Evolutionary conservation across 345 rosid genomes (phyloP).

Genomic region (Trapa bicornis): DNA sequence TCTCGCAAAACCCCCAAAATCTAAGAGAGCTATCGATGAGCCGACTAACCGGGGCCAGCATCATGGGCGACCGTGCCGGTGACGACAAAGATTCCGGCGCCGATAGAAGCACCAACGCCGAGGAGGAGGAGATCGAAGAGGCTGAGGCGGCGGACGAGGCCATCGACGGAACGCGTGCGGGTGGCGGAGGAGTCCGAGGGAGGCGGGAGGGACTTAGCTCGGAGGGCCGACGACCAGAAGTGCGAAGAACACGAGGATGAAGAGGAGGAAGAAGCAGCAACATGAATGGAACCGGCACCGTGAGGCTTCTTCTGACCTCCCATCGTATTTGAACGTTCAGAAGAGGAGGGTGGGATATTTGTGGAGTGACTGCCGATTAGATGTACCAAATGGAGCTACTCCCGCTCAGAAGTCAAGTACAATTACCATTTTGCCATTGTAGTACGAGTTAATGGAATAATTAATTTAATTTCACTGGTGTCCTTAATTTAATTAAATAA

Average conservation of each 20-base stretch:
- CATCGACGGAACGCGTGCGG: conserved; percentile 26
- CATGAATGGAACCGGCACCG: not conserved
- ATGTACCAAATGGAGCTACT: too few relatives aligned
- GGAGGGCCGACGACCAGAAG: conserved; percentile 60
- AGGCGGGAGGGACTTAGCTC: conserved; percentile 34
- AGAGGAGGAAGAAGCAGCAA: conserved; percentile 3
- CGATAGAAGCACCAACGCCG: conserved; percentile 90
- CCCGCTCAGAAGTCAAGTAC: too few relatives aligned
- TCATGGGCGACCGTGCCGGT: conserved; percentile 96
- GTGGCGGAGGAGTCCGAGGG: conserved; percentile 16
- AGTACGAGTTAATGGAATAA: too few relatives aligned
- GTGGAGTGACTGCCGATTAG: too few relatives aligned
- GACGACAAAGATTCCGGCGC: conserved; percentile 91
- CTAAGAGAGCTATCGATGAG: not conserved
- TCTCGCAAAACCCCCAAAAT: not conserved
- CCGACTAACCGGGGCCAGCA: conserved; percentile 70
- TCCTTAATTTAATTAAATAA: too few relatives aligned
- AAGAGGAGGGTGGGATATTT: not conserved
- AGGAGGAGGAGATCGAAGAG: conserved; percentile 69
- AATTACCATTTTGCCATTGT: too few relatives aligned
- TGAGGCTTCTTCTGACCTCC: not conserved
- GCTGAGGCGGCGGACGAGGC: conserved; percentile 70
- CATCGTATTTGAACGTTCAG: not conserved
- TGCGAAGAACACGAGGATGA: conserved; percentile 38
- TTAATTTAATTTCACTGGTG: too few relatives aligned